Base-by-base conservation (phyloP, 495 filamentous ascomycete genomes). In the Lepraria neglecta region DNA sequence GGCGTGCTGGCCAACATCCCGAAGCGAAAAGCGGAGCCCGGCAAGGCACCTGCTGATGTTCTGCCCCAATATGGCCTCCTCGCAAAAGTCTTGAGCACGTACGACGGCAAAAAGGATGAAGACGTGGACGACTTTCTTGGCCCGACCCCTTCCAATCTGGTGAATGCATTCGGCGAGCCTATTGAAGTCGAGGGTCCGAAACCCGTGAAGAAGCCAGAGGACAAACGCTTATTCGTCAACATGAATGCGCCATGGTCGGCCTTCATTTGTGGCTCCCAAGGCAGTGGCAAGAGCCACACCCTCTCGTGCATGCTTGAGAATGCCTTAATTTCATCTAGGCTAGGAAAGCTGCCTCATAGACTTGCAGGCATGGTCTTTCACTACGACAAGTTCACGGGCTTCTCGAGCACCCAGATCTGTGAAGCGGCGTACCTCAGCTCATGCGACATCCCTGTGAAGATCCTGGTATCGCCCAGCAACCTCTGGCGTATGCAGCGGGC, bases 251-350 rank as follows among this genome's bases (percentile, higher is more conserved):
- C 88, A 1, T 87, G 80, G 7, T 87, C 83, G 42, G 78, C 79
- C 0, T 91, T 91, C 69, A 87, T 92, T 51, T 92, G 88, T 63
- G 88, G 88, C 6, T 81, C 80, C 51, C 88, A 91, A 68, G 88
- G 87, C 0, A 86, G 83, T 50, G 89, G 88, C 2, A 92, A 91
- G 74, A 86, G 82, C 47, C 86, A 91, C 65, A 89, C 85, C 0
- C 69, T 89, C 15, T 82, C 85, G 0, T 89, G 86, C 66, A 72
- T 92, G 28, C 74, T 90, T 6, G 87, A 90, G 68, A 85, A 83
- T 59, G 83, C 78, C 38, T 73, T 88, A 0, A 71, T 81, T 2
- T 50, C 59, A 3, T 70, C 76, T 4, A 73, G 73, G 24, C 68
- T 75, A 10, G 75, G 75, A 6, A 62, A 65, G 12, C 62, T 80